Evolutionary conservation across 345 rosid species (phyloP).

Genomic region (Gynandropsis gynandra): DNA sequence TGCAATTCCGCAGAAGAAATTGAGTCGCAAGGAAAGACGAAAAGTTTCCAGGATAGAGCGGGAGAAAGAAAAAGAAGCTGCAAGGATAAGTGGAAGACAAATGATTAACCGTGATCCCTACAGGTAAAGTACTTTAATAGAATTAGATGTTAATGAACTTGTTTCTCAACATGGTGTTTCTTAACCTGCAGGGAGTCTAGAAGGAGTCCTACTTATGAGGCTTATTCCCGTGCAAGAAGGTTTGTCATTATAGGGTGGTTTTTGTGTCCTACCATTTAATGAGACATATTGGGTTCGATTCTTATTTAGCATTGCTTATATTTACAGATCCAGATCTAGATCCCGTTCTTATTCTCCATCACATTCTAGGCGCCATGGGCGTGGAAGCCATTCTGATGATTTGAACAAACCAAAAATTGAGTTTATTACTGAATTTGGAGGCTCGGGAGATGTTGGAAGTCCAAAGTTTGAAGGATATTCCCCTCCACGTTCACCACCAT

Average conservation of each 20-base stretch:
- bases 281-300: background rate
- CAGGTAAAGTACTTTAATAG: constrained; percentile 35
- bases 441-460: constrained; percentile 55
- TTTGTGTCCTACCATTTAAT: constrained; percentile 12
- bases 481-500: constrained; percentile 85
- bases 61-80: constrained; percentile 82
- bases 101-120: constrained; percentile 84
- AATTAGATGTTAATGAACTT: background rate
- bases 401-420: constrained; percentile 70
- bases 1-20: constrained; percentile 56
- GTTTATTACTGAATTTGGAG: constrained; percentile 90
- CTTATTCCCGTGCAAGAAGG: constrained; percentile 88
- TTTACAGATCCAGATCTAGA: constrained; percentile 58
- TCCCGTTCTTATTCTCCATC: constrained; percentile 83
- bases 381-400: constrained; percentile 58
- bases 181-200: constrained; percentile 55
- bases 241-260: constrained; percentile 21
- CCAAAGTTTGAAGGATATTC: constrained; percentile 75
- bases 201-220: constrained; percentile 93
- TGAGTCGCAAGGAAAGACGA: constrained; percentile 97
- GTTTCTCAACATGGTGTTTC: constrained; percentile 16
- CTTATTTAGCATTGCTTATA: constrained; percentile 4
- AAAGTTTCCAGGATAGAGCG: constrained; percentile 92
- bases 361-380: constrained; percentile 52
- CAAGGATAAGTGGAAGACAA: constrained; percentile 54